These are phyloP conservation scores for Protea cynaroides DNA, from an alignment of 164 flowering plant species.

Conservation along the genomic window DNA sequence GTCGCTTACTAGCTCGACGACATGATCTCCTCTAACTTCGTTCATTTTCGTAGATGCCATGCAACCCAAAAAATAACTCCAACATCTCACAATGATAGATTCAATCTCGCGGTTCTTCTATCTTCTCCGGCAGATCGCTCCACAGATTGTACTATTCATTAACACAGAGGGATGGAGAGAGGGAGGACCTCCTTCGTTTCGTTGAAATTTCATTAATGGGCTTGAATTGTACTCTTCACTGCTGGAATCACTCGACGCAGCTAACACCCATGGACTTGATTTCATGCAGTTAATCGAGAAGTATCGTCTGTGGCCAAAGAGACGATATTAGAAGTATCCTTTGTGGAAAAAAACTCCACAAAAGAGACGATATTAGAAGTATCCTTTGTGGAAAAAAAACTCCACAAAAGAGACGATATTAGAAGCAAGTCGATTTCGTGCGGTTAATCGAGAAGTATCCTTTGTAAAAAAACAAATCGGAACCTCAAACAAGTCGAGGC, in stretches of 20 bases:
- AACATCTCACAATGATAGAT: conserved; percentile 29
- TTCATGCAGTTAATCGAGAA: conserved; percentile 56
- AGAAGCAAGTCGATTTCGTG: too few relatives aligned
- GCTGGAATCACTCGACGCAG: conserved; percentile 77
- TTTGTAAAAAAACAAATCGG: too few relatives aligned
- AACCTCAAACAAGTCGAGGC: too few relatives aligned
- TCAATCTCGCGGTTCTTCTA: conserved; percentile 33
- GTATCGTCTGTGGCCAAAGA: conserved; percentile 54
- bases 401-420: too few relatives aligned
- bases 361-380: too few relatives aligned
- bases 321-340: too few relatives aligned
- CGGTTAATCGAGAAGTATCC: too few relatives aligned
- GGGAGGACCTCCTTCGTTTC: conserved; percentile 37
- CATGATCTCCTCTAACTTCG: conserved; percentile 23
- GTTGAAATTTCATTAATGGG: conserved; percentile 45
- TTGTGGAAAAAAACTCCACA: too few relatives aligned
- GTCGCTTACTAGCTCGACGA: conserved; percentile 29
- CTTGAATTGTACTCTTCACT: conserved; percentile 62
- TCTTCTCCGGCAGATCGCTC: conserved; percentile 48
- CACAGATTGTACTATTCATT: conserved; percentile 52
- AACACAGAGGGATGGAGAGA: conserved; percentile 55
- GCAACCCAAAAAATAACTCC: conserved; percentile 28
- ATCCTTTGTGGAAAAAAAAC: too few relatives aligned
- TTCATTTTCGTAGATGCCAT: conserved; percentile 24
- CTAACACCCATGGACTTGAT: conserved; percentile 29